Evolutionary conservation across 139 green algal genomes (phyloP).

Genomic region (Marvania coccoides): DNA sequence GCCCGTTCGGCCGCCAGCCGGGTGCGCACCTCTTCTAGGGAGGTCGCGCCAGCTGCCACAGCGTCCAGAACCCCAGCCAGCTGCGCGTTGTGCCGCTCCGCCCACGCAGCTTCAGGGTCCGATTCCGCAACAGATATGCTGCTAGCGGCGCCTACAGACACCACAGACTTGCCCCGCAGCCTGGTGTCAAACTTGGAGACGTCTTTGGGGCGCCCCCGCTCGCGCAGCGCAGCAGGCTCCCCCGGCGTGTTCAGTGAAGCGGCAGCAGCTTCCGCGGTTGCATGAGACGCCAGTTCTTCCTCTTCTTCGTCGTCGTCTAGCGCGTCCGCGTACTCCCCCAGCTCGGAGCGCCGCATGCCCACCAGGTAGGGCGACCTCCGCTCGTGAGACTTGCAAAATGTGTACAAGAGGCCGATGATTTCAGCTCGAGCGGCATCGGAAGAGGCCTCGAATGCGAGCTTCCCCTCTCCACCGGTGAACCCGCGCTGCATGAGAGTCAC

Average conservation of each 20-base stretch:
- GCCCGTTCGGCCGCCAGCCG: constrained; percentile 33
- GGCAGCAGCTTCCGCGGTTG: no score
- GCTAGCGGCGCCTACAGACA: no score
- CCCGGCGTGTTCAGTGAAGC: no score
- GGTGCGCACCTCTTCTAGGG: constrained; percentile 38
- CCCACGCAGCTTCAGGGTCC: background rate
- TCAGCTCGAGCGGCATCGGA: constrained; percentile 10
- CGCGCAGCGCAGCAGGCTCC: no score
- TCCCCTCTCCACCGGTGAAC: constrained; percentile 27
- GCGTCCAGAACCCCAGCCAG: constrained; percentile 29
- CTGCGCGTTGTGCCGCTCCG: background rate
- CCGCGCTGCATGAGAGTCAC: constrained; percentile 25
- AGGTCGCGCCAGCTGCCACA: constrained; percentile 30
- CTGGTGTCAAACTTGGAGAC: no score
- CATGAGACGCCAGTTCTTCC: no score
- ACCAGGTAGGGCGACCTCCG: background rate
- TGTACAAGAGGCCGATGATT: constrained; percentile 32
- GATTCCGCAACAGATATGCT: background rate
- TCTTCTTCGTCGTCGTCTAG: background rate
- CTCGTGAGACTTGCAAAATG: constrained; percentile 25
- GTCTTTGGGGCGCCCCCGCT: no score
- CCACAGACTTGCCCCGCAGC: no score
- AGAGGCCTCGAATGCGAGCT: constrained; percentile 16
- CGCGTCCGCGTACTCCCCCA: background rate
- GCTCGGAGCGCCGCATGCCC: background rate